Evolutionary conservation across 768 basidiomycete species (phyloP).

Genomic region (Leccinum boreale): DNA sequence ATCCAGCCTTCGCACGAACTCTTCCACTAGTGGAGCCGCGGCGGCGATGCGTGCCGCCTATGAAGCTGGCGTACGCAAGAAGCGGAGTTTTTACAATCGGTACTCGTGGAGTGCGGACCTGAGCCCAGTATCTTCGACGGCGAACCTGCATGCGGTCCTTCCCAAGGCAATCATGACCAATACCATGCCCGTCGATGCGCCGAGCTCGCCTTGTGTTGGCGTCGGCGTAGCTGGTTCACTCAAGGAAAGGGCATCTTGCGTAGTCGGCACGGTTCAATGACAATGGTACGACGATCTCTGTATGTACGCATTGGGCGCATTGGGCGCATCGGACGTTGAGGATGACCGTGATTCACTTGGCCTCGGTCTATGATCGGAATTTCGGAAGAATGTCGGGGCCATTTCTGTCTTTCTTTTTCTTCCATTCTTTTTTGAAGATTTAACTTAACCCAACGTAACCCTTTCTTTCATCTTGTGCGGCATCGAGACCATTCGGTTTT

Average conservation of each 20-base stretch:
- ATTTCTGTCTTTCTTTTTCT: not conserved
- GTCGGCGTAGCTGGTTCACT: constrained; percentile 6
- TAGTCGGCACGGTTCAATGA: constrained; percentile 20
- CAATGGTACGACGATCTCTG: not conserved
- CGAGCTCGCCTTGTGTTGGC: not conserved
- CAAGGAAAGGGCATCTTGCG: not conserved
- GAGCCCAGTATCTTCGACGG: constrained; percentile 22
- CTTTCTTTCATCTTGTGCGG: constrained; percentile 2
- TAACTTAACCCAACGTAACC: constrained; percentile 6
- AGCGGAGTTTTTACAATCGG: constrained; percentile 30
- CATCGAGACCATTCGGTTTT: constrained; percentile 7
- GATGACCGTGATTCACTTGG: not conserved
- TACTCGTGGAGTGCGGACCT: constrained; percentile 29
- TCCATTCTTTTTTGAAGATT: not conserved
- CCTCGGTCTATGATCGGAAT: not conserved
- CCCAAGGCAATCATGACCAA: constrained; percentile 20
- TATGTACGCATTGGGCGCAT: not conserved
- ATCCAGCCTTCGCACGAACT: constrained; percentile 26
- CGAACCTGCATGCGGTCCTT: constrained; percentile 11
- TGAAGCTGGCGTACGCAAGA: constrained; percentile 31
- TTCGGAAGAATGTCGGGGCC: not conserved
- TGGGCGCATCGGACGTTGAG: not conserved
- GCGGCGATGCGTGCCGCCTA: constrained; percentile 32
- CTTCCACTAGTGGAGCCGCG: constrained; percentile 21
- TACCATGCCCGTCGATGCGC: constrained; percentile 6